phyloP scores from a whole-genome alignment of 225 moss, liverwort and hornwort species.

The Physcomitrium patens region DNA sequence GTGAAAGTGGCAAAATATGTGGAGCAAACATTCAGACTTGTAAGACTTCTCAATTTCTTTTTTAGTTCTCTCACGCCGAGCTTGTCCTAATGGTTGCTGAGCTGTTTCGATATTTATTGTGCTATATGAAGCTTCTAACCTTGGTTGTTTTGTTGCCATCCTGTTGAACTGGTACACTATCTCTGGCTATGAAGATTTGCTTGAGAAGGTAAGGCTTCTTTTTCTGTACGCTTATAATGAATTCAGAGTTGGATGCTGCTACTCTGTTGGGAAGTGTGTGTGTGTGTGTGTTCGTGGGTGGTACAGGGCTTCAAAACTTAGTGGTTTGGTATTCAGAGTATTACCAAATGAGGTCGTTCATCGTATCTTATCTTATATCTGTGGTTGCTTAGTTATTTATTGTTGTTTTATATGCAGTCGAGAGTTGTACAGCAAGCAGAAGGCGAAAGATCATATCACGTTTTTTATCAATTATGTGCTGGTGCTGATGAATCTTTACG shows the following conservation, averaged over 20 bases:
- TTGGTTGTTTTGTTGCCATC: conserved; percentile 23
- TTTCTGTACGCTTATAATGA: conserved; percentile 1
- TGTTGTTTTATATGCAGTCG: conserved; percentile 60
- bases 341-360: background rate
- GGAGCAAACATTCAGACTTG: conserved; percentile 99
- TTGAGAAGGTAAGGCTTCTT: conserved; percentile 74
- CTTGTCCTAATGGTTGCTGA: background rate
- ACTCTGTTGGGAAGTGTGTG: background rate
- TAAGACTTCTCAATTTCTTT: conserved; percentile 52
- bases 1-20: conserved; percentile 88
- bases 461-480: conserved; percentile 98
- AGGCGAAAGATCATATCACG: conserved; percentile 97
- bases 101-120: conserved; percentile 5
- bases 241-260: conserved; percentile 11
- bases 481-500: conserved; percentile 81
- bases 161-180: conserved; percentile 30
- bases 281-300: background rate
- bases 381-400: conserved; percentile 8
- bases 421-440: conserved; percentile 96
- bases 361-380: conserved; percentile 7
- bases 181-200: conserved; percentile 65
- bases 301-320: background rate
- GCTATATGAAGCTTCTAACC: conserved; percentile 38
- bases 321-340: conserved; percentile 1
- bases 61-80: conserved; percentile 15